phyloP scores from a whole-genome alignment of 1,284 basidiomycete species.

The Pholiota adiposa region DNA sequence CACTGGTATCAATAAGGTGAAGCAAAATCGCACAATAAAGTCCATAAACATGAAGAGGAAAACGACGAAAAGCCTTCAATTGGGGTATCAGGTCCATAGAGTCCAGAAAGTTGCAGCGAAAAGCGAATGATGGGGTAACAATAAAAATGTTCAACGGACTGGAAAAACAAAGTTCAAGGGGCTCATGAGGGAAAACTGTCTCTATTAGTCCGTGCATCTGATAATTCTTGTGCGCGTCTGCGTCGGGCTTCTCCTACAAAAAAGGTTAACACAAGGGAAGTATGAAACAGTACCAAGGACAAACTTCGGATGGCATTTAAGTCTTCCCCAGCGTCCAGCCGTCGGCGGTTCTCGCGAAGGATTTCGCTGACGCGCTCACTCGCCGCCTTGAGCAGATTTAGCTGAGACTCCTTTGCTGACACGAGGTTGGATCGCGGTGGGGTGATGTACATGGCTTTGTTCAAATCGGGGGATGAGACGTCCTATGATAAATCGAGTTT shows the following conservation, averaged over 20 bases:
- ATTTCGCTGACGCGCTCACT: constrained; percentile 26
- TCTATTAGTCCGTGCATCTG: constrained; percentile 10
- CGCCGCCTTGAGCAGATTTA: constrained; percentile 16
- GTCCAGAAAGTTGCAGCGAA: background rate
- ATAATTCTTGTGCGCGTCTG: constrained; percentile 22
- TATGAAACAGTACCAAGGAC: background rate
- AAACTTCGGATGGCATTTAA: constrained; percentile 19
- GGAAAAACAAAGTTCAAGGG: no score
- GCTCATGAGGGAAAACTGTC: no score
- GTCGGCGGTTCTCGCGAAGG: constrained; percentile 24
- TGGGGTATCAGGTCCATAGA: background rate
- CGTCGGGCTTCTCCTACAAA: constrained; percentile 21
- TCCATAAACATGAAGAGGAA: background rate
- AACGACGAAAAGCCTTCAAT: background rate
- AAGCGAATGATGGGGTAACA: no score
- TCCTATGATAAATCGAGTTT: constrained; percentile 1
- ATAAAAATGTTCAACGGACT: no score
- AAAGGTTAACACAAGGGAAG: background rate
- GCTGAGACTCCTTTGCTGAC: constrained; percentile 3
- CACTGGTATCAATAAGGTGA: no score
- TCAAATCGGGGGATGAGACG: constrained; percentile 14
- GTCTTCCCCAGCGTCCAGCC: constrained; percentile 24
- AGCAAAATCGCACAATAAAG: no score
- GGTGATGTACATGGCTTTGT: constrained; percentile 18
- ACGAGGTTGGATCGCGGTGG: constrained; percentile 9